phyloP scores from a whole-genome alignment of 1,284 basidiomycete species.

The Rhizoctonia solani region DNA sequence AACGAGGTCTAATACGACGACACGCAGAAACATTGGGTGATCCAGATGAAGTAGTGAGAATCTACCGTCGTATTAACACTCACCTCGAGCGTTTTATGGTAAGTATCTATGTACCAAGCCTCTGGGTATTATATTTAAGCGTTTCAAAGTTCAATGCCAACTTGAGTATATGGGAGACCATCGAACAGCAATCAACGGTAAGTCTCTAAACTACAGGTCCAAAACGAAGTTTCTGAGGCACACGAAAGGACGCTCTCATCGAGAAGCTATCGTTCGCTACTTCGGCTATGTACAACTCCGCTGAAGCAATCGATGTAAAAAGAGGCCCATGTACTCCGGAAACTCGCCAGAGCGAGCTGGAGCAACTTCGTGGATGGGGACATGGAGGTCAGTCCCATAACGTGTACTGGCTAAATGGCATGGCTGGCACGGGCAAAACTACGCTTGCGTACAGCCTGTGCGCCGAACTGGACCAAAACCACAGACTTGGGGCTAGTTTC shows the following conservation, averaged over 20 bases:
- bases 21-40: no score
- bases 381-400: not conserved
- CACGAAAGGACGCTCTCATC: not conserved
- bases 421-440: no score
- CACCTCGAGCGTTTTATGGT: no score
- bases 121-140: no score
- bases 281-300: not conserved
- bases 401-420: conserved; percentile 8
- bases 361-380: not conserved
- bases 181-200: not conserved
- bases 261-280: not conserved
- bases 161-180: not conserved
- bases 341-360: not conserved
- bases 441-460: conserved; percentile 7
- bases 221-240: no score
- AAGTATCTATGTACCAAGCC: no score
- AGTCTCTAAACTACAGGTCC: no score
- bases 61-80: no score
- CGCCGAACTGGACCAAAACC: not conserved
- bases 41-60: no score
- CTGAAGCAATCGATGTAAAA: not conserved
- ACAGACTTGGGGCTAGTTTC: conserved; percentile 42
- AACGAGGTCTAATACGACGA: no score
- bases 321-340: not conserved
- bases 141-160: not conserved